Base-by-base conservation (phyloP, 352 stramenopile species). In the Phytophthora sp. region DNA sequence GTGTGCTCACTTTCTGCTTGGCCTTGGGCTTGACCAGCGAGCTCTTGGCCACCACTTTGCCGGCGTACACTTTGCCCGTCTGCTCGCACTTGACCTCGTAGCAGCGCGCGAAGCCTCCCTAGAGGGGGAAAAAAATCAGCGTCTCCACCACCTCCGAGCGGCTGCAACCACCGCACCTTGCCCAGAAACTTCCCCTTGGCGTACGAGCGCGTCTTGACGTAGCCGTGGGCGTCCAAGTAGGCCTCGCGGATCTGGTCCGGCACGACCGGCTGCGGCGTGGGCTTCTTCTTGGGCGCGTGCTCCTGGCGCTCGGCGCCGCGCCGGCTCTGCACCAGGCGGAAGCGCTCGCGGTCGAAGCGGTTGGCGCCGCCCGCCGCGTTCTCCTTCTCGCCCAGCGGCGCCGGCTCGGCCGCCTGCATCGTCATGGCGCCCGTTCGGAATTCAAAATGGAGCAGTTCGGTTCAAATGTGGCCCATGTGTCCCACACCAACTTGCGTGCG, bases 21-120 rank as follows among this genome's bases (percentile, higher is more conserved):
- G 97, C 96, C 69, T 98, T 92, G 48, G 87, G 84, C 67, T 99
- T 99, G n/a, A 94, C 78, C 5, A 99, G 86, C 69, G 96, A 99
- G 20, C 86, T 85, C 77, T 99, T 99, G 24, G 95, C 90, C 23
- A 99, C 97, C 62, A 99, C 95, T 81, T 99, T 99, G 39, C 97
- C 92, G 1, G 98, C 98, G 72, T 98, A 99, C 34, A 92, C 78
- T 34, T 91, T 93, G 6, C 91, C 92, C 1, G 89, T 98, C 48
- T 97, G 91, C 38, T 98, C 72, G 49, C 92, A 96, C 37, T 89
- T 97, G 34, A 98, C 89, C 67, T 98, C 82, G 75, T 99, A 99
- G 45, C 97, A 98, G 31, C 97, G 97, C 18, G 98, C 98, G 75
- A 99, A 99, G 5, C 98, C 98, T 54, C 97, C 97, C 87, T 96